A percentile compares a stretch with the other conserved stretches of the same genome.
phyloP scores from a whole-genome alignment of 192 early-diverging fungal genomes.

The Paraglomus brasilianum region DNA sequence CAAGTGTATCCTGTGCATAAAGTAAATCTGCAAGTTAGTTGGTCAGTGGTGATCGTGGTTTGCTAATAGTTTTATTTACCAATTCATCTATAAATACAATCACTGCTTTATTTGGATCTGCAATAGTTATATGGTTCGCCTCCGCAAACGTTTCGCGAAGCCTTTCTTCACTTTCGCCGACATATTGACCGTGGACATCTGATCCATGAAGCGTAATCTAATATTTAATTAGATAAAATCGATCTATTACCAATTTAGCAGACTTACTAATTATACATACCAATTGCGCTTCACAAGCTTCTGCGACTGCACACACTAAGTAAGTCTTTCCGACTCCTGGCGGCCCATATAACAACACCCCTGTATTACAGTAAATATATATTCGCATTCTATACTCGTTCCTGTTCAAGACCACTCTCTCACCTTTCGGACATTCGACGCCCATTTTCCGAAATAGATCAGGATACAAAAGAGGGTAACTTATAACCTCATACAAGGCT shows the following conservation, averaged over 20 bases:
- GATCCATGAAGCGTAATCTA: conserved; percentile 74
- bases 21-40: conserved; percentile 31
- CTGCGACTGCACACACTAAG: conserved; percentile 70
- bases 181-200: conserved; percentile 77
- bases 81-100: conserved; percentile 98
- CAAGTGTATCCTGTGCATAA: conserved; percentile 65
- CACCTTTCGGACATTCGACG: conserved; percentile 79
- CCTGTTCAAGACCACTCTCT: not conserved
- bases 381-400: not conserved
- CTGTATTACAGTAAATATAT: conserved; percentile 29
- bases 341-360: conserved; percentile 87
- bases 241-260: conserved; percentile 16
- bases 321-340: conserved; percentile 96
- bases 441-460: conserved; percentile 59
- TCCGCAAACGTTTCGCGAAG: conserved; percentile 70
- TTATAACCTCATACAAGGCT: conserved; percentile 73
- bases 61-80: conserved; percentile 40
- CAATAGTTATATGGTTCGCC: conserved; percentile 50
- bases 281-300: conserved; percentile 65
- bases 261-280: conserved; percentile 41
- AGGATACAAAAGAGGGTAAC: conserved; percentile 70
- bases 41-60: not conserved
- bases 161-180: conserved; percentile 86
- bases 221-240: not conserved
- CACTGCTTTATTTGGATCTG: conserved; percentile 43